phyloP scores from a whole-genome alignment of 352 stramenopile genomes.

The Pythium biforme region DNA sequence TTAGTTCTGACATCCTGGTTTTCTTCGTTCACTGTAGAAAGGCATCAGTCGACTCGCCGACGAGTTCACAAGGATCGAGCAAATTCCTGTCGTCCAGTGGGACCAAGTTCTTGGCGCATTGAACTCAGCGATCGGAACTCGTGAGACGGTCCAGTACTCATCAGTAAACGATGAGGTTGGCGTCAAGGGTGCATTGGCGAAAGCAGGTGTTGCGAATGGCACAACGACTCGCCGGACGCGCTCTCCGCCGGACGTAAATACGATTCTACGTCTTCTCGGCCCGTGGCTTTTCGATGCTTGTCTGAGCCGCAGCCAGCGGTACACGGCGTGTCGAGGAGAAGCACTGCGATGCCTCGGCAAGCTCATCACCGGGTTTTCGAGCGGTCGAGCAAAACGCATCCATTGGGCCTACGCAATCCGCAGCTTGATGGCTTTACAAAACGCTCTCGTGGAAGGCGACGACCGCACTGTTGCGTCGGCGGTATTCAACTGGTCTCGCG shows the following conservation, averaged over 20 bases:
- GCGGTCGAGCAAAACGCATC: slow-evolving; percentile 75
- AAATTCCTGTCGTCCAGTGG: slow-evolving; percentile 70
- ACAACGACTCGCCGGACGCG: slow-evolving; percentile 34
- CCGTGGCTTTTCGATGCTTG: slow-evolving; percentile 87
- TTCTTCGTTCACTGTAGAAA: slow-evolving; percentile 38
- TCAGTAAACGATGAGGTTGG: slow-evolving; percentile 37
- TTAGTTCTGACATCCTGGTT: not conserved
- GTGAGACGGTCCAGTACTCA: slow-evolving; percentile 22
- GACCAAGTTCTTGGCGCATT: slow-evolving; percentile 67
- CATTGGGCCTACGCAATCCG: slow-evolving; percentile 83
- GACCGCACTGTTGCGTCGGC: slow-evolving; percentile 76
- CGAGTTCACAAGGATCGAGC: slow-evolving; percentile 69
- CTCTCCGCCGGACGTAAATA: slow-evolving; percentile 83
- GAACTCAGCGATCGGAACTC: slow-evolving; percentile 38
- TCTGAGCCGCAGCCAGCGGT: slow-evolving; percentile 67
- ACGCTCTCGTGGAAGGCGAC: slow-evolving; percentile 74
- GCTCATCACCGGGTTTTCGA: slow-evolving; percentile 64
- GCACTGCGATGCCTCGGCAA: slow-evolving; percentile 76
- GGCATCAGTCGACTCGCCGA: slow-evolving; percentile 75
- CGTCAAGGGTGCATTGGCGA: slow-evolving; percentile 7
- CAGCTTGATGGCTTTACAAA: slow-evolving; percentile 80
- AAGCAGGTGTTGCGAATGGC: slow-evolving; percentile 11
- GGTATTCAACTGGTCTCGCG: slow-evolving; percentile 82
- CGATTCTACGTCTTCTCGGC: slow-evolving; percentile 71
- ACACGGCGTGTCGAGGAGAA: slow-evolving; percentile 70